Evolutionary conservation across 129 eudicot genomes (phyloP).

Genomic region (Solidago caesia): DNA sequence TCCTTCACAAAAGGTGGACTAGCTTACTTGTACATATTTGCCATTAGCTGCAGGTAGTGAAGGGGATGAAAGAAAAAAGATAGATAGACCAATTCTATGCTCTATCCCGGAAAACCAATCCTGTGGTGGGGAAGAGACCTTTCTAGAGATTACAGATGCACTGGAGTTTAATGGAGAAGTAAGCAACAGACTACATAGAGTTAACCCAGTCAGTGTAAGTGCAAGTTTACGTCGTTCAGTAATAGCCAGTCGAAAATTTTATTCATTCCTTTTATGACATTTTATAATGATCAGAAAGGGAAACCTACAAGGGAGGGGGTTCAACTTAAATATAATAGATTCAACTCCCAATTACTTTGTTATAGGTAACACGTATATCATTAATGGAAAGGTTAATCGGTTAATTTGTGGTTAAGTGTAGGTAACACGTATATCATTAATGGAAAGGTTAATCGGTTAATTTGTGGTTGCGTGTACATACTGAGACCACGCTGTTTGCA

Average conservation of each 20-base stretch:
- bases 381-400: too few species aligned
- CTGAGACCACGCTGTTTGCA: neutral
- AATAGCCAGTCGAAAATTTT: neutral
- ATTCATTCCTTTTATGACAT: too few species aligned
- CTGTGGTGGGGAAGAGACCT: slow-evolving; percentile 46
- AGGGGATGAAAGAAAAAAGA: slow-evolving; percentile 36
- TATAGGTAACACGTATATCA: neutral
- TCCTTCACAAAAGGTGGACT: slow-evolving; percentile 5
- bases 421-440: too few species aligned
- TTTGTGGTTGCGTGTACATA: neutral
- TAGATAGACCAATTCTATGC: slow-evolving; percentile 36
- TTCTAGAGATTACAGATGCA: slow-evolving; percentile 55
- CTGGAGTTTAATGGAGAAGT: slow-evolving; percentile 57
- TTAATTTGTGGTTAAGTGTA: neutral
- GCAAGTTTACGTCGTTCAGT: neutral
- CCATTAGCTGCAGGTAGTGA: slow-evolving; percentile 33
- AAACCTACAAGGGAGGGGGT: too few species aligned
- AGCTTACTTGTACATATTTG: neutral
- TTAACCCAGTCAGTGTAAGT: slow-evolving; percentile 68
- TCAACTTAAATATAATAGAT: too few species aligned
- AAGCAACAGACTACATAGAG: slow-evolving; percentile 48
- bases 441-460: neutral
- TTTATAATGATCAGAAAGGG: too few species aligned
- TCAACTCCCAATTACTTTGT: too few species aligned
- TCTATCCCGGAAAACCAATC: slow-evolving; percentile 42